Base-by-base conservation (phyloP, 2,329 filamentous ascomycete species). In the Immersiporthe knoxdaviesiana region DNA sequence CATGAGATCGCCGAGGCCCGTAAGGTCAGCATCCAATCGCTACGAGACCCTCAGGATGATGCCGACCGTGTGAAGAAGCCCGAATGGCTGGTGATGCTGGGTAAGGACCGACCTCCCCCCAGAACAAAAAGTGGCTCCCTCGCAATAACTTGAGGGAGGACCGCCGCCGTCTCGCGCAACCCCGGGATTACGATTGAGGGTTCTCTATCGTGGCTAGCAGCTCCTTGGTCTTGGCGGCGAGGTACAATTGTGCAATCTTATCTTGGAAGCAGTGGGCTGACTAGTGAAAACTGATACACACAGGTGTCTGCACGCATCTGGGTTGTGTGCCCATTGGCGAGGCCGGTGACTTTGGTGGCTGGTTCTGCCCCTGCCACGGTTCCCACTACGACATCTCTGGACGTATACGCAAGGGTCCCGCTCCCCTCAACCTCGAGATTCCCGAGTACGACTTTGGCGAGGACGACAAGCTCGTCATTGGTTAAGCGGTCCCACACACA, bases 291-390 rank as follows among this genome's bases (percentile, higher is more conserved):
- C n/a, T n/a, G n/a, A n/a, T n/a, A n/a, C 10, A 11, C 35, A 70
- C 74, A 95, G 93, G 94, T 84, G 95, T 99, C 83, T 99, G 96
- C 92, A 99, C 96, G 79, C 96, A 99, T 84, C 87, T 99, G 80
- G 96, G 96, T 84, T 99, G 96, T 89, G 96, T 99, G 76, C 96
- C 96, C 80, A 99, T 99, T 78, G 96, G 97, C 79, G 96, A 99
- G 87, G 93, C 96, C 74, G 96, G 96, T 82, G 97, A 99, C 84
- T 99, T 87, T 79, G 96, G 96, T 81, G 96, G 96, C 80, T 99
- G 96, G 96, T 99, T 99, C 92, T 99, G 96, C 88, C 96, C 96
- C 74, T 99, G 96, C 92, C 96, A 99, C 89, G 96, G 96, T 83
- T 97, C 94, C 76, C 96, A 99, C 88, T 99, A 99, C 90, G 96